Evolutionary conservation across 192 early-diverging fungal genomes (phyloP).

Genomic region (Backusella mclennaniae): DNA sequence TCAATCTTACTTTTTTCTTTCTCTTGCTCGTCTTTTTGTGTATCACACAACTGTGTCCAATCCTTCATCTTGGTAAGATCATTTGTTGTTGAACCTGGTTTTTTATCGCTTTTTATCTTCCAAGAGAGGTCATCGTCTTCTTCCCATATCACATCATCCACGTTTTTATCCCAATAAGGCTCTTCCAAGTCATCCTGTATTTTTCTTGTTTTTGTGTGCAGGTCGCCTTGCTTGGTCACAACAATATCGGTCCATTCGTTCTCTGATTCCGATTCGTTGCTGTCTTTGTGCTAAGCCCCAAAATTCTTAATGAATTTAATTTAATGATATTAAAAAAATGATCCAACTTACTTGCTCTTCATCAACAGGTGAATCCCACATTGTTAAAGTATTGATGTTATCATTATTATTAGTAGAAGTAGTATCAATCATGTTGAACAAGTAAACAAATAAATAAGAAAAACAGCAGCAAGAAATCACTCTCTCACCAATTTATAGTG

Average conservation of each 20-base stretch:
- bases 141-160: background rate
- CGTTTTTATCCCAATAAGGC: background rate
- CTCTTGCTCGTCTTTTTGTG: background rate
- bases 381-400: background rate
- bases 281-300: background rate
- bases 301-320: background rate
- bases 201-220: background rate
- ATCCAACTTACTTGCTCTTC: background rate
- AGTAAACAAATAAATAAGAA: background rate
- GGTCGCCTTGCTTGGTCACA: background rate
- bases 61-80: background rate
- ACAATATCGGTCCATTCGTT: constrained; percentile 7
- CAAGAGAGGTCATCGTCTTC: background rate
- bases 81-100: background rate
- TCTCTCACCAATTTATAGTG: background rate
- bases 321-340: background rate
- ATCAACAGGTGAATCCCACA: background rate
- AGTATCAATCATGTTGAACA: background rate
- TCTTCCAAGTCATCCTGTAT: constrained; percentile 13
- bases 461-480: background rate
- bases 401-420: background rate
- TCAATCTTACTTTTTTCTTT: background rate
- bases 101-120: background rate
- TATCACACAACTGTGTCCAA: background rate
- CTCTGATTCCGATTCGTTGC: background rate